phyloP scores from a whole-genome alignment of 2,329 filamentous ascomycete species.

The Microascus cirrosus region DNA sequence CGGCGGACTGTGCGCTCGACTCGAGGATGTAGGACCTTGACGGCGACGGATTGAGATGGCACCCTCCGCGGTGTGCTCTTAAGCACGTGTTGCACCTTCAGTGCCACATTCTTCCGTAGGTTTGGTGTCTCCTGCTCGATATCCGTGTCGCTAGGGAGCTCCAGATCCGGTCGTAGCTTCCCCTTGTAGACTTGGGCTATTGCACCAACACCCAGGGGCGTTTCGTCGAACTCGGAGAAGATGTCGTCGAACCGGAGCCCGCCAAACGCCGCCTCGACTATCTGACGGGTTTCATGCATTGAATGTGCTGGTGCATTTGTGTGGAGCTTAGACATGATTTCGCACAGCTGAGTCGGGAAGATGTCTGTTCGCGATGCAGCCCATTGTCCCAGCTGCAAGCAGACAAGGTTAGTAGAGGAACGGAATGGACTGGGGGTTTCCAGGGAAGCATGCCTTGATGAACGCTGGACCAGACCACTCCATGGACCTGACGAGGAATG shows the following conservation, averaged over 20 bases:
- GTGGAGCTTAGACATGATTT: slow-evolving; percentile 87
- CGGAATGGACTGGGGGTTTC: slow-evolving; percentile 1
- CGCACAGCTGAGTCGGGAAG: slow-evolving; percentile 86
- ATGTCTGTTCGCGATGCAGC: slow-evolving; percentile 93
- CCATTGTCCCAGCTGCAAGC: slow-evolving; percentile 81
- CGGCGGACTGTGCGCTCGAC: slow-evolving; percentile 85
- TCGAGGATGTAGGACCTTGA: slow-evolving; percentile 89
- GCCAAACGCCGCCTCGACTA: slow-evolving; percentile 70
- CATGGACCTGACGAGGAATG: slow-evolving; percentile 78
- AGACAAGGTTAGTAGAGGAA: neutral
- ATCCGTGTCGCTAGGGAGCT: slow-evolving; percentile 50
- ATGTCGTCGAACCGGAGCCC: slow-evolving; percentile 77
- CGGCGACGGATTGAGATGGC: slow-evolving; percentile 83
- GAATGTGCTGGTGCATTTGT: slow-evolving; percentile 91
- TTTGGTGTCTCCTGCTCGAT: slow-evolving; percentile 29
- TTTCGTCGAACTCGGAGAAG: slow-evolving; percentile 90
- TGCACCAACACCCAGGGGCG: slow-evolving; percentile 82
- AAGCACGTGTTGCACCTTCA: slow-evolving; percentile 73
- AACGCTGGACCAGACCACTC: slow-evolving; percentile 90
- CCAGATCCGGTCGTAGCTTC: slow-evolving; percentile 71
- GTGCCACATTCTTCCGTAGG: slow-evolving; percentile 58
- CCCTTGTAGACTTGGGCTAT: slow-evolving; percentile 98
- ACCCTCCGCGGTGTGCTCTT: slow-evolving; percentile 79
- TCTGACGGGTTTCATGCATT: slow-evolving; percentile 65
- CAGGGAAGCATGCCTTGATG: slow-evolving; percentile 61